Evolutionary conservation across 1,284 basidiomycete genomes (phyloP).

Genomic region (Ganoderma boninense): DNA sequence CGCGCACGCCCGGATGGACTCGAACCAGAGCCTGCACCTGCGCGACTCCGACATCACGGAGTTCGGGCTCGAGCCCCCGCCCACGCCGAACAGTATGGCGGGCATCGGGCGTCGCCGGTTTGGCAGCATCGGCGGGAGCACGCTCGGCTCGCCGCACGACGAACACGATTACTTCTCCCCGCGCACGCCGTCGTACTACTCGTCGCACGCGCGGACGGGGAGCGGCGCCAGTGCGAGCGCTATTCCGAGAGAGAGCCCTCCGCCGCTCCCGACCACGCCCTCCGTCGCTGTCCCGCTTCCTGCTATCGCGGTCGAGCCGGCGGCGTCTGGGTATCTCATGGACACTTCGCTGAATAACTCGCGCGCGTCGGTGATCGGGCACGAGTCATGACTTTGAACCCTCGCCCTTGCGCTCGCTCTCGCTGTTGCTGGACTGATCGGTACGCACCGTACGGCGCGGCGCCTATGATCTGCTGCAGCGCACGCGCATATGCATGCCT

Average conservation of each 20-base stretch:
- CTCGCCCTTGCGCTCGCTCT: too few species aligned
- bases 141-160: neutral
- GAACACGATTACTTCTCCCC: neutral
- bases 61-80: slow-evolving; percentile 16
- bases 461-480: neutral
- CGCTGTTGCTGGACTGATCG: neutral
- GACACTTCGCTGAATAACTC: slow-evolving; percentile 17
- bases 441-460: neutral
- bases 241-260: neutral
- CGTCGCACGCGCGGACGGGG: neutral
- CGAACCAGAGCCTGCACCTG: slow-evolving; percentile 21
- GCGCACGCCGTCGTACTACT: neutral
- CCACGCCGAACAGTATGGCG: slow-evolving; percentile 33
- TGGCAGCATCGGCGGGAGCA: slow-evolving; percentile 2
- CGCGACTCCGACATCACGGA: slow-evolving; percentile 26
- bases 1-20: slow-evolving; percentile 37
- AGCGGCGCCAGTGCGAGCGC: neutral
- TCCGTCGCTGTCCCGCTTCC: neutral
- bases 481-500: neutral
- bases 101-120: slow-evolving; percentile 31
- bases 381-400: slow-evolving; percentile 18
- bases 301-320: neutral
- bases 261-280: neutral
- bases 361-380: slow-evolving; percentile 19
- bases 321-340: neutral